Evolutionary conservation across 257 asterid genomes (phyloP), one percentile per base, ranked within the genome.

Genomic region (Henckelia pumila): DNA sequence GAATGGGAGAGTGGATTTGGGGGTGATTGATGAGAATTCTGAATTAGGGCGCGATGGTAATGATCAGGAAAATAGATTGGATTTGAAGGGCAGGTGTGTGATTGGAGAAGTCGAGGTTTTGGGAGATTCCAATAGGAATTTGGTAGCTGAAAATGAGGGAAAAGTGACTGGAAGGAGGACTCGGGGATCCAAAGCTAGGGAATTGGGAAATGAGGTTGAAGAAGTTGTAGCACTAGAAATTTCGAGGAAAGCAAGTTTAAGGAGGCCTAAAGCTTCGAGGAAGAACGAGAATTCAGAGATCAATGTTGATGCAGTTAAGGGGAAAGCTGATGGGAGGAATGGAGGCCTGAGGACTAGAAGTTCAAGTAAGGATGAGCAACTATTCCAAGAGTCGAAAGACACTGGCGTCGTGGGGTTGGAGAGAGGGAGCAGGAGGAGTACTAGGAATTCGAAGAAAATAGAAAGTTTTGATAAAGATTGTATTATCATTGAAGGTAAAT

Each of bases 1-100:
- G 79, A 73, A 20, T 65, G 60, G 64, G 75, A 78, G 64, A n/a
- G 40, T 47, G 29, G 77, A 76, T 63, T 71, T 76, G 74, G 83
- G 26, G 64, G 82, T 71, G 40, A 65, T 74, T 66, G 84, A 69
- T 28, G 89, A 84, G 81, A 68, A 76, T 73, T 40, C 71, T 1
- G 89, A 79, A 40, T 69, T 81, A 73, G 77, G 80, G 75, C 70
- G 77, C 16, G 73, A 21, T 56, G 32, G 11, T 47, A 7, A 58
- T 4, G 7, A 16, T 30, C 19, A 11, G n/a, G 2, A 58, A 58
- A 16, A 9, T 28, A 25, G 56, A 58, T 32, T 32, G 37, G 8
- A n/a, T n/a, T n/a, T n/a, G n/a, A n/a, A n/a, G n/a, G n/a, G n/a
- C n/a, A n/a, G n/a, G n/a, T n/a, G n/a, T n/a, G n/a, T n/a, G n/a